These are phyloP conservation scores for Salvia rosmarinus DNA, from an alignment of 257 asterid genomes.

Conservation along the genomic window DNA sequence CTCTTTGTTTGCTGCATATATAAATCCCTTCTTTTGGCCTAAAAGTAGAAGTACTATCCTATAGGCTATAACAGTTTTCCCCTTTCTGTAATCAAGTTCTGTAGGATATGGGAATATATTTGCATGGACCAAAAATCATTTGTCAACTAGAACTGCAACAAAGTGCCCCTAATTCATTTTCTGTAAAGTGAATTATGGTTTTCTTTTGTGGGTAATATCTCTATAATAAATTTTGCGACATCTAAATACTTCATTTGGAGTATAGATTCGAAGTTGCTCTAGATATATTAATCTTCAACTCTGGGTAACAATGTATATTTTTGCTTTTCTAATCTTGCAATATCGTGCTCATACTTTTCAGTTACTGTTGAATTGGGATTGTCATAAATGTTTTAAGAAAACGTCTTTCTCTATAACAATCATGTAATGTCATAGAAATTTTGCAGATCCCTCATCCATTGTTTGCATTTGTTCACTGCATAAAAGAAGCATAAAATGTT, in stretches of 20 bases:
- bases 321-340: neutral
- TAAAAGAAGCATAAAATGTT: conserved; percentile 27
- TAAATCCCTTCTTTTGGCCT: too few species aligned
- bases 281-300: neutral
- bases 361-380: conserved; percentile 17
- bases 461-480: conserved; percentile 24
- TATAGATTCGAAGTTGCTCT: neutral
- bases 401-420: conserved; percentile 5
- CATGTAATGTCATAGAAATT: neutral
- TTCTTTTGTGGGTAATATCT: neutral
- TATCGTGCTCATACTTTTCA: neutral
- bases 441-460: conserved; percentile 3
- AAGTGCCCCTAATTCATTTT: neutral
- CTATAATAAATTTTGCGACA: neutral
- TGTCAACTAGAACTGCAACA: too few species aligned
- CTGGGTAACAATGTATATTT: conserved; percentile 1
- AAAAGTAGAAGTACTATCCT: too few species aligned
- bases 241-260: conserved; percentile 9
- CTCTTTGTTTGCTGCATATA: too few species aligned
- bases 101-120: too few species aligned
- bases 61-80: too few species aligned
- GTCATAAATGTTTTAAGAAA: neutral
- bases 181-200: too few species aligned
- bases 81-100: too few species aligned
- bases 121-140: too few species aligned